Evolutionary conservation across 148 eudicot genomes (phyloP).

Genomic region (Spergularia marina): DNA sequence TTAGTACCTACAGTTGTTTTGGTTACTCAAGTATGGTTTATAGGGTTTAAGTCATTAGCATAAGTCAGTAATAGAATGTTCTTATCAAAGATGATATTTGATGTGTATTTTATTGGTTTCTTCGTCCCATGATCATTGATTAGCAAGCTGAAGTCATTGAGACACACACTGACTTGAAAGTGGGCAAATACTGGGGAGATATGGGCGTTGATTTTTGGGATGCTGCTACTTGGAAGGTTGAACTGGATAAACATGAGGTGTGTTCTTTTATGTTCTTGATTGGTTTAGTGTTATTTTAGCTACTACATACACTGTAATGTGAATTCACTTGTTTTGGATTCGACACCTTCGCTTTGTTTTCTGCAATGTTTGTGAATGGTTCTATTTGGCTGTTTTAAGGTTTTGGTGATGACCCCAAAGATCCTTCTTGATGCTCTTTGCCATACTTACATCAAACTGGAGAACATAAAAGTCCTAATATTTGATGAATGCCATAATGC

Average conservation of each 20-base stretch:
- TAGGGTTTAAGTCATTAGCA: not conserved
- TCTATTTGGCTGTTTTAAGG: conserved; percentile 37
- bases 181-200: conserved; percentile 84
- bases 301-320: not conserved
- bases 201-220: conserved; percentile 85
- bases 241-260: conserved; percentile 67
- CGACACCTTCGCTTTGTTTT: not conserved
- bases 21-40: conserved; percentile 67
- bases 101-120: conserved; percentile 5
- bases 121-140: conserved; percentile 11
- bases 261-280: not conserved
- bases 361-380: not conserved
- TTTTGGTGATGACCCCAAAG: conserved; percentile 85
- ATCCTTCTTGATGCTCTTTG: conserved; percentile 72
- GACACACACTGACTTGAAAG: conserved; percentile 71
- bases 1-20: conserved; percentile 90
- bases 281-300: not conserved
- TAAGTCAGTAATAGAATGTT: not conserved
- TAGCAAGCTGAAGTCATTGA: conserved; percentile 76
- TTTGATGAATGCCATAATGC: conserved; percentile 98
- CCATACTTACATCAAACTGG: conserved; percentile 54
- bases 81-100: not conserved
- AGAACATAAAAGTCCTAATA: conserved; percentile 62
- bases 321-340: not conserved
- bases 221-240: conserved; percentile 60